A percentile compares a stretch with the other conserved stretches of the same genome.
phyloP scores from a whole-genome alignment of 2,329 filamentous ascomycete species.

The Exophiala spinifera region DNA sequence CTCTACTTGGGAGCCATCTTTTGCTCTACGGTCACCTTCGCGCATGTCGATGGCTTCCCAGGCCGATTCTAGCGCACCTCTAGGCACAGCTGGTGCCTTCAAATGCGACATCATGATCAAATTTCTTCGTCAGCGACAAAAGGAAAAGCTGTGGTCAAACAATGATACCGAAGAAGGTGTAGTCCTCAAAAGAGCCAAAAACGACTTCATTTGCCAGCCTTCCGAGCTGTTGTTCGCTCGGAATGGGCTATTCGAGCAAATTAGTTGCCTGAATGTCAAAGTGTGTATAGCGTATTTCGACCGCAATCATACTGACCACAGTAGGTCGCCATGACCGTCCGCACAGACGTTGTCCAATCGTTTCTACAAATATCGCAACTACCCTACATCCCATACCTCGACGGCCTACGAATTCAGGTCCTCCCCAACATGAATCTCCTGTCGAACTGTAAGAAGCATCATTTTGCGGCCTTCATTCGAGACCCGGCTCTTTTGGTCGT shows the following conservation, averaged over 20 bases:
- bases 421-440: constrained; percentile 57
- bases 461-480: constrained; percentile 63
- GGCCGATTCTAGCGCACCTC: background rate
- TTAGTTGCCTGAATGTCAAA: constrained; percentile 53
- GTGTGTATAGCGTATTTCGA: constrained; percentile 38
- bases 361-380: constrained; percentile 52
- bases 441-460: constrained; percentile 60
- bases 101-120: constrained; percentile 62
- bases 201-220: constrained; percentile 52
- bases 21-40: background rate
- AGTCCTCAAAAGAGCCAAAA: constrained; percentile 52
- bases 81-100: constrained; percentile 7
- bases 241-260: constrained; percentile 50
- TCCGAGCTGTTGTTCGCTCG: constrained; percentile 44
- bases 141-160: constrained; percentile 53
- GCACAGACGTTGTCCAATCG: constrained; percentile 61
- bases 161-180: constrained; percentile 52
- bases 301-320: background rate
- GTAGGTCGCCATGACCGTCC: constrained; percentile 67
- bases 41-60: background rate
- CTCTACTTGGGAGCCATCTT: background rate
- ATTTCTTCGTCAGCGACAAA: constrained; percentile 61
- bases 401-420: constrained; percentile 62
- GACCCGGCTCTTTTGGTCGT: constrained; percentile 58
- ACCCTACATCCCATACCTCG: constrained; percentile 59